Base-by-base conservation (phyloP, 2,329 filamentous ascomycete species). In the Colletotrichum camelliae region DNA sequence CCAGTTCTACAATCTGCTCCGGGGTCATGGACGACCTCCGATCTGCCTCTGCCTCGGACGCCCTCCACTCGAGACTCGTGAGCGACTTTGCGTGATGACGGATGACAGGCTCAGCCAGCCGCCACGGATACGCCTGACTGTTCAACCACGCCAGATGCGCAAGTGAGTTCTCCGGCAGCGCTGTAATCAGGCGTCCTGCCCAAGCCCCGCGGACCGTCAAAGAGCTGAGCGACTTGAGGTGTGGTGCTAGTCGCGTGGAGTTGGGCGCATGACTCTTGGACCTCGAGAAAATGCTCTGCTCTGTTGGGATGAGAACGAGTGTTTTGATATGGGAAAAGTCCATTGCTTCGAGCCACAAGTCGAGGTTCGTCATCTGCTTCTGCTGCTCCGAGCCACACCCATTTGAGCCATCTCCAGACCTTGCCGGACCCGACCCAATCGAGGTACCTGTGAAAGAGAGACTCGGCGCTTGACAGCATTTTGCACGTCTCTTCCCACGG, bases 1-100 rank as follows among this genome's bases (percentile, higher is more conserved):
- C 74, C 6, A 76, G 9, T 7, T 62, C 65, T 4, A 16, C 21
- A 4, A 74, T n/a, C 27, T 64, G 33, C 12, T 57, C 37, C 15
- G 60, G 8, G 5, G 35, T 62, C 55, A 75, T 64, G 39, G 52
- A 33, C 31, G 31, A 10, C 9, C 62, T 4, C 24, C 13, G 15
- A 68, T 55, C 21, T 57, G 37, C 4, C 35, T 18, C 8, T 16
- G 35, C 6, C 7, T 76, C 74, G 18, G 61, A n/a, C 60, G 48
- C 52, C 13, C 70, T 65, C 74, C 70, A 76, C 16, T 76, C 65
- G 7, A 76, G 55, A 21, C 55, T 65, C 13, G 3, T 61, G 12
- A 76, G 37, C 5, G 70, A 66, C 13, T 52, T n/a, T 27, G 70
- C 74, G 18, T 76, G 74, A 12, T 24, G 66, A 7, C 64, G 21